A percentile compares a stretch with the other conserved stretches of the same genome.
phyloP scores from a whole-genome alignment of 805 yeast genomes.

The Candida chauliodis region DNA sequence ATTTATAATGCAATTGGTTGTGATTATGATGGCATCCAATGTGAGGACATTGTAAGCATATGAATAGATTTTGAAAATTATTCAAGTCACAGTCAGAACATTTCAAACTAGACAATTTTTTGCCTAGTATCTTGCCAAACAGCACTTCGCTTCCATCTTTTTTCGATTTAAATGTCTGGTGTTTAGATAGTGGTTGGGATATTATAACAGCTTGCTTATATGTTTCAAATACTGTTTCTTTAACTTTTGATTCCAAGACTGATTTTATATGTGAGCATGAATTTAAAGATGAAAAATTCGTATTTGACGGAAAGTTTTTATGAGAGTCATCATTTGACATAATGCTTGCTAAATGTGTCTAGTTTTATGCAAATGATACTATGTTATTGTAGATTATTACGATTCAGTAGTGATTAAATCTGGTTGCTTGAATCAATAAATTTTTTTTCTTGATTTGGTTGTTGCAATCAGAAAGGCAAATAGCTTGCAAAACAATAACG shows the following conservation, averaged over 20 bases:
- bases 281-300: conserved; percentile 11
- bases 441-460: neutral
- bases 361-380: no score
- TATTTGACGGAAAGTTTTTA: neutral
- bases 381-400: no score
- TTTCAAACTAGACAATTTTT: conserved; percentile 42
- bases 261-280: conserved; percentile 49
- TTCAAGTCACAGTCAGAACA: conserved; percentile 49
- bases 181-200: conserved; percentile 31
- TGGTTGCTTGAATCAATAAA: neutral
- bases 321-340: conserved; percentile 2
- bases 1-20: conserved; percentile 29
- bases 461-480: no score
- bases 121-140: conserved; percentile 31
- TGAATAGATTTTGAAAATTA: conserved; percentile 47
- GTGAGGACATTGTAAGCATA: conserved; percentile 73
- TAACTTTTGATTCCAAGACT: conserved; percentile 47
- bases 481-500: no score
- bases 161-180: conserved; percentile 23
- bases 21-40: conserved; percentile 56
- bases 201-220: conserved; percentile 51
- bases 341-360: neutral
- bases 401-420: neutral
- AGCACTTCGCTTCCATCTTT: conserved; percentile 40
- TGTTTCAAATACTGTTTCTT: conserved; percentile 46